These are phyloP conservation scores for Dioscorea cayenensis DNA, from an alignment of 116 monocot genomes.

Conservation along the genomic window DNA sequence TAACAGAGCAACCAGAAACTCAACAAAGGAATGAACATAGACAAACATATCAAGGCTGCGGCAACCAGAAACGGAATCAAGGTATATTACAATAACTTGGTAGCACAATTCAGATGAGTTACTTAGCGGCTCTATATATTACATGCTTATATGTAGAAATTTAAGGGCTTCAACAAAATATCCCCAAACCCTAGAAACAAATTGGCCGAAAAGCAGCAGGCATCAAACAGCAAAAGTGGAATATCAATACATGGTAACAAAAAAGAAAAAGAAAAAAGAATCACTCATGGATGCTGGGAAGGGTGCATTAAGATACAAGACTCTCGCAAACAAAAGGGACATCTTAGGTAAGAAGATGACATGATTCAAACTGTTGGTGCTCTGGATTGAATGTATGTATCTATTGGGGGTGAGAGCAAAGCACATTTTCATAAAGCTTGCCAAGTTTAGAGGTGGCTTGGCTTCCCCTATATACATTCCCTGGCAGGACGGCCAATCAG, in stretches of 20 bases:
- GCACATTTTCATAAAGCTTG: neutral
- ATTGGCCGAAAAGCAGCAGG: slow-evolving; percentile 6
- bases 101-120: neutral
- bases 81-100: neutral
- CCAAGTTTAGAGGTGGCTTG: neutral
- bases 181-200: slow-evolving; percentile 12
- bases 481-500: slow-evolving; percentile 66
- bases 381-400: neutral
- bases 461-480: slow-evolving; percentile 15
- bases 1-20: neutral
- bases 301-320: neutral
- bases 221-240: slow-evolving; percentile 4
- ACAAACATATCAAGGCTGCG: no score
- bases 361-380: neutral
- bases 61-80: neutral
- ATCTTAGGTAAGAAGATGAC: neutral
- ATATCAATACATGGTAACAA: slow-evolving; percentile 9
- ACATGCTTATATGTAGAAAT: neutral
- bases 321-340: neutral
- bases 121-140: neutral
- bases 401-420: slow-evolving; percentile 10
- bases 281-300: slow-evolving; percentile 1
- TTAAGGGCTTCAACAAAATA: neutral
- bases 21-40: no score
- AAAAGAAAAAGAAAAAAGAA: no score